phyloP scores from a whole-genome alignment of 2,329 filamentous ascomycete species.

The Fusarium pseudograminearum region DNA sequence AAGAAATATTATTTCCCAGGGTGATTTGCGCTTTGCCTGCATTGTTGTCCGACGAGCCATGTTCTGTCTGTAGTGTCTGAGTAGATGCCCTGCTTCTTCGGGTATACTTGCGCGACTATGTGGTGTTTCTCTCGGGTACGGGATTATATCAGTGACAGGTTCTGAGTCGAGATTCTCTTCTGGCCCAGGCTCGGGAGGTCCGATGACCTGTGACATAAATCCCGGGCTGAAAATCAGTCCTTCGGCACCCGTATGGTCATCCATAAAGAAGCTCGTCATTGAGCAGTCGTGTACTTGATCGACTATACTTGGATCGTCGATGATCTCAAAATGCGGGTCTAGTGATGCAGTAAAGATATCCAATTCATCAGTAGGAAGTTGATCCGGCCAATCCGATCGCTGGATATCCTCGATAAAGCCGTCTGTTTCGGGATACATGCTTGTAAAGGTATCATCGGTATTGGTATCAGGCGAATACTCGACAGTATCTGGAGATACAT shows the following conservation, averaged over 20 bases:
- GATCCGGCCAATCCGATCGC: conserved; percentile 39
- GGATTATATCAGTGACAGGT: not conserved
- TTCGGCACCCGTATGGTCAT: conserved; percentile 41
- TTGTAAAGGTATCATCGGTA: conserved; percentile 28
- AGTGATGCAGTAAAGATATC: conserved; percentile 39
- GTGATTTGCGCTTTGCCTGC: conserved; percentile 54
- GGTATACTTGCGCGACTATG: conserved; percentile 14
- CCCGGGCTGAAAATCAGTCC: conserved; percentile 40
- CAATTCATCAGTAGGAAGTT: conserved; percentile 34
- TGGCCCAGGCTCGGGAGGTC: not conserved
- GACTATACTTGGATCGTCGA: not conserved
- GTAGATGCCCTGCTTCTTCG: conserved; percentile 43
- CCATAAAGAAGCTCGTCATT: conserved; percentile 35
- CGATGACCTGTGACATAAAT: conserved; percentile 43
- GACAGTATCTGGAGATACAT: not conserved
- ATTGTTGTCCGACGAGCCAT: conserved; percentile 45
- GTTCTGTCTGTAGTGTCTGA: conserved; percentile 48
- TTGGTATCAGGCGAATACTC: conserved; percentile 17
- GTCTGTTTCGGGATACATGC: conserved; percentile 33
- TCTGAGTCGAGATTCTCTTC: not conserved
- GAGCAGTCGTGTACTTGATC: conserved; percentile 28
- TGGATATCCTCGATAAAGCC: conserved; percentile 41
- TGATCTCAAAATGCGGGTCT: conserved; percentile 22
- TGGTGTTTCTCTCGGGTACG: conserved; percentile 1
- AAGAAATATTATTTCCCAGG: conserved; percentile 58